Evolutionary conservation across 352 stramenopile species (phyloP).

Genomic region (Sclerospora graminicola): DNA sequence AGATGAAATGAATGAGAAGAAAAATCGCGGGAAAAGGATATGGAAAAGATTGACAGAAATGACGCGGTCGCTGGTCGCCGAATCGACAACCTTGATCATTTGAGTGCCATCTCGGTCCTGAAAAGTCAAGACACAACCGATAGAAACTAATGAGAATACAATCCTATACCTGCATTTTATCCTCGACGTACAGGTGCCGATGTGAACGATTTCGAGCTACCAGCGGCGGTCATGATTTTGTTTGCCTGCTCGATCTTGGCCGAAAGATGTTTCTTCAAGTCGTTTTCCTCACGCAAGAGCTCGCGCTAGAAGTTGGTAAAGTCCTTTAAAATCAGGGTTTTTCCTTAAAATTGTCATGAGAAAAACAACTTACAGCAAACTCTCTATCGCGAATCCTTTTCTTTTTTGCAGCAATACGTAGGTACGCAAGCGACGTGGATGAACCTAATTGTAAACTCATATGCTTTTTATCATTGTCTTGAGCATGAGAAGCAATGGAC

Average conservation of each 20-base stretch:
- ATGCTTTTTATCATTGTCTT: slow-evolving; percentile 6
- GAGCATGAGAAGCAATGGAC: not conserved
- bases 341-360: no score
- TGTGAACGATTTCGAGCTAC: slow-evolving; percentile 36
- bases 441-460: slow-evolving; percentile 1
- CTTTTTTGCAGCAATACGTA: no score
- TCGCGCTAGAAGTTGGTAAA: slow-evolving; percentile 24
- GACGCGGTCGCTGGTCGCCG: slow-evolving; percentile 1
- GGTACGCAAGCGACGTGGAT: no score
- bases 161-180: not conserved
- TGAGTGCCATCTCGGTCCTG: slow-evolving; percentile 61
- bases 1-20: no score
- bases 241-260: slow-evolving; percentile 79
- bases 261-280: slow-evolving; percentile 64
- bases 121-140: not conserved
- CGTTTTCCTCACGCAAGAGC: slow-evolving; percentile 44
- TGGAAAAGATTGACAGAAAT: no score
- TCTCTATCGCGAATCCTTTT: no score
- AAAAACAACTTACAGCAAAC: no score
- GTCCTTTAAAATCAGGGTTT: no score
- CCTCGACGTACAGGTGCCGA: slow-evolving; percentile 26
- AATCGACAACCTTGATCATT: slow-evolving; percentile 50
- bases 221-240: slow-evolving; percentile 40
- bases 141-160: not conserved
- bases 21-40: no score